Percentiles rank a stretch among this genome's conserved stretches.
Conservation (phyloP, 257 asterid genomes). For the Striga asiatica region DNA sequence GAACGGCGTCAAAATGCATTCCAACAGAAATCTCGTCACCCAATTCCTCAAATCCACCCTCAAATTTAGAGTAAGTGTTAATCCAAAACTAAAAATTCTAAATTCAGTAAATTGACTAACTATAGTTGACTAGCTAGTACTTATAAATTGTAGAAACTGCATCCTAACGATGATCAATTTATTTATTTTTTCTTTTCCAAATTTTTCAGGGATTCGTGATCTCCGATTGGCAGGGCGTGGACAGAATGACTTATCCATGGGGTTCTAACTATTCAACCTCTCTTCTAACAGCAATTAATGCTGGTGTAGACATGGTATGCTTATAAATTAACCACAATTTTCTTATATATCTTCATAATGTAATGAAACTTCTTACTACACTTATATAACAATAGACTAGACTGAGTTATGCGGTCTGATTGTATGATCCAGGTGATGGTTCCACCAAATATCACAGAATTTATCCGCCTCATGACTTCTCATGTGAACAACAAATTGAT, state of each 20-base stretch:
- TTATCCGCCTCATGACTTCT: slow-evolving; percentile 19
- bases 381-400: too few species aligned
- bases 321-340: neutral
- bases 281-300: slow-evolving; percentile 7
- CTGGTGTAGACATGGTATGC: slow-evolving; percentile 4
- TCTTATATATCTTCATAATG: too few species aligned
- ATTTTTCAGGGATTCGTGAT: slow-evolving; percentile 16
- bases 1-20: slow-evolving; percentile 27
- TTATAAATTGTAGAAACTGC: neutral
- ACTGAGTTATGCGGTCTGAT: too few species aligned
- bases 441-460: slow-evolving; percentile 34
- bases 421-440: slow-evolving; percentile 31
- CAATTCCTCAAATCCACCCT: slow-evolving; percentile 16
- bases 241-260: slow-evolving; percentile 13
- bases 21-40: slow-evolving; percentile 14
- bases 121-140: neutral
- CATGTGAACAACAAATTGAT: slow-evolving; percentile 32
- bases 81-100: too few species aligned
- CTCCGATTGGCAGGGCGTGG: slow-evolving; percentile 19
- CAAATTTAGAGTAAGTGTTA: slow-evolving; percentile 20
- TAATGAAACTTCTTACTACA: too few species aligned
- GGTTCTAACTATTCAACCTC: slow-evolving; percentile 7
- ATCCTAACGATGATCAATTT: neutral
- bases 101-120: too few species aligned
- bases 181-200: neutral